These are phyloP conservation scores for Fusarium illudens DNA, from an alignment of 2,329 filamentous ascomycete species.

Conservation along the genomic window DNA sequence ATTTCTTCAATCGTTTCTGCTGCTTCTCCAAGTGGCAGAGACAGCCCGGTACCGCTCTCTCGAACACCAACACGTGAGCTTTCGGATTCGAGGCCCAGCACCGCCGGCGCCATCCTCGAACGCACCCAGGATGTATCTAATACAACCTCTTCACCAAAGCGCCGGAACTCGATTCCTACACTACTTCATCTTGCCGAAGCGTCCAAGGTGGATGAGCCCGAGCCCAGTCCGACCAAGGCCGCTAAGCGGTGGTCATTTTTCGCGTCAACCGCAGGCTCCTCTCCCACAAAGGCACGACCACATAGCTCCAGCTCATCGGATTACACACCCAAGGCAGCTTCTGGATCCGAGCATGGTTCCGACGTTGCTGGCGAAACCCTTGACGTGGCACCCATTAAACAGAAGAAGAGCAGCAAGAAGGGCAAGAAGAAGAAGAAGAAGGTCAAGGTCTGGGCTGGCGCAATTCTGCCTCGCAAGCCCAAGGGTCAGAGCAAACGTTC, in stretches of 20 bases:
- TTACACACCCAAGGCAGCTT: conserved; percentile 43
- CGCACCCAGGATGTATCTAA: conserved; percentile 44
- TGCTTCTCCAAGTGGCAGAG: conserved; percentile 54
- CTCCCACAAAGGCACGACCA: conserved; percentile 57
- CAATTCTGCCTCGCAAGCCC: conserved; percentile 70
- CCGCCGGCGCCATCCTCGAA: conserved; percentile 75
- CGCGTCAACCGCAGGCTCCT: conserved; percentile 55
- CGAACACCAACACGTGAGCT: conserved; percentile 53
- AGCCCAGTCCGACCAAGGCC: conserved; percentile 60
- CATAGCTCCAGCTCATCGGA: conserved; percentile 58
- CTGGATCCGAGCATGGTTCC: conserved; percentile 50
- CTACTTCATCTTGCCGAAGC: conserved; percentile 55
- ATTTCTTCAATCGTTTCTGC: conserved; percentile 79
- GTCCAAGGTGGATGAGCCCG: conserved; percentile 46
- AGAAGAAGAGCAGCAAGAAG: conserved; percentile 47
- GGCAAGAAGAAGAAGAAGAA: conserved; percentile 65
- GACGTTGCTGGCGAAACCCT: conserved; percentile 41
- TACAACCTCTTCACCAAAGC: conserved; percentile 50
- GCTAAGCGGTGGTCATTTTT: conserved; percentile 71
- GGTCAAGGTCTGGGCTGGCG: conserved; percentile 77
- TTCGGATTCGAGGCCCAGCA: conserved; percentile 69
- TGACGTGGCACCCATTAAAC: conserved; percentile 31
- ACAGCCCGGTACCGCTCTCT: conserved; percentile 49
- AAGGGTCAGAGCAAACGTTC: conserved; percentile 58
- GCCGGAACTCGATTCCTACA: conserved; percentile 68